Evolutionary conservation across 352 stramenopile genomes (phyloP).

Genomic region (Halophytophthora batemanensis): DNA sequence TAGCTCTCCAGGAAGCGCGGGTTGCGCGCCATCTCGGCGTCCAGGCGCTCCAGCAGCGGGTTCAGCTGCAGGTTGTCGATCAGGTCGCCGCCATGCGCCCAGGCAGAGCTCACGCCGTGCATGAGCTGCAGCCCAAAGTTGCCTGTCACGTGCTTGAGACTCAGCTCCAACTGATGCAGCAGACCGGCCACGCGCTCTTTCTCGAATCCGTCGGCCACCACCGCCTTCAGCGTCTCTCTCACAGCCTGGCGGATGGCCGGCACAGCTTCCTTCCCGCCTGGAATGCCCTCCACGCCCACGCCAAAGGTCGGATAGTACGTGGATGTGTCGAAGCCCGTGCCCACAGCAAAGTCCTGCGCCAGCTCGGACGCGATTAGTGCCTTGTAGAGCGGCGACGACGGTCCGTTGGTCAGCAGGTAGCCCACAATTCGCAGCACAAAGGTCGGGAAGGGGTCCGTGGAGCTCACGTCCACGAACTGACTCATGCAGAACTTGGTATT

Average conservation of each 20-base stretch:
- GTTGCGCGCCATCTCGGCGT: slow-evolving; percentile 57
- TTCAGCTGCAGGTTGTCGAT: slow-evolving; percentile 71
- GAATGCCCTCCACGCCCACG: slow-evolving; percentile 74
- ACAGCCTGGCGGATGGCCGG: slow-evolving; percentile 62
- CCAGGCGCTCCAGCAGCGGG: slow-evolving; percentile 50
- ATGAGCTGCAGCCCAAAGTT: slow-evolving; percentile 83
- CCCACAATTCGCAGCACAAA: slow-evolving; percentile 79
- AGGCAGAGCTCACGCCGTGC: slow-evolving; percentile 67
- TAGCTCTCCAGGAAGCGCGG: slow-evolving; percentile 68
- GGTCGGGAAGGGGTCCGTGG: slow-evolving; percentile 70
- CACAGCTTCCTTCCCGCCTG: slow-evolving; percentile 39
- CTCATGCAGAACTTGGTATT: slow-evolving; percentile 79
- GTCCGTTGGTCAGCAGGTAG: slow-evolving; percentile 76
- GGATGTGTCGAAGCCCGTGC: slow-evolving; percentile 78
- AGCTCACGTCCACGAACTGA: slow-evolving; percentile 65
- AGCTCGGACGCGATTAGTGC: slow-evolving; percentile 74
- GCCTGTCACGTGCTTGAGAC: slow-evolving; percentile 78
- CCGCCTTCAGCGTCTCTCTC: slow-evolving; percentile 41
- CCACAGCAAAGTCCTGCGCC: slow-evolving; percentile 73
- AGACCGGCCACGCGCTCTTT: slow-evolving; percentile 64
- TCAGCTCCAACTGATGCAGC: slow-evolving; percentile 80
- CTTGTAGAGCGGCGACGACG: slow-evolving; percentile 81
- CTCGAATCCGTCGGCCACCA: slow-evolving; percentile 71
- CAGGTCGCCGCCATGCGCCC: slow-evolving; percentile 65
- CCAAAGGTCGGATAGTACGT: slow-evolving; percentile 77